These are phyloP conservation scores for Cucumis melo DNA, from an alignment of 306 rosid species.

Conservation along the genomic window DNA sequence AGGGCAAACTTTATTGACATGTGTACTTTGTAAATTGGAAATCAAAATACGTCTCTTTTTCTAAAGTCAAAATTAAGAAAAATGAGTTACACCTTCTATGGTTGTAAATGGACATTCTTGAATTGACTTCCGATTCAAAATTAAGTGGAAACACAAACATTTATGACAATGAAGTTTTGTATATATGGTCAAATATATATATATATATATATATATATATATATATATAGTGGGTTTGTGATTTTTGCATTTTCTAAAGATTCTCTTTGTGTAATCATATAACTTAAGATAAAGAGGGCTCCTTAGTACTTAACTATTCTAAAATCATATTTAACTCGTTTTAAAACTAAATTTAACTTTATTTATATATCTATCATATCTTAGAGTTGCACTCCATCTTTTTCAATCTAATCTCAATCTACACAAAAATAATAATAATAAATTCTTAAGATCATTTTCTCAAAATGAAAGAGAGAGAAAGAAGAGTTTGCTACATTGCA, in stretches of 20 bases:
- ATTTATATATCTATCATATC: too few relatives aligned
- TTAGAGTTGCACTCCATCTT: too few relatives aligned
- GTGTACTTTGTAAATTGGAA: background rate
- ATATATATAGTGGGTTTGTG: background rate
- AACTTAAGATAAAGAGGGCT: background rate
- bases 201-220: too few relatives aligned
- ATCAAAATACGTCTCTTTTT: constrained; percentile 3
- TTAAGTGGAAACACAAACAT: background rate
- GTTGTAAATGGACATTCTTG: background rate
- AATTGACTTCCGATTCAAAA: background rate
- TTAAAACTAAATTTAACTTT: background rate
- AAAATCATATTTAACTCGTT: background rate
- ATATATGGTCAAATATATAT: background rate
- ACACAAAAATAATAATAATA: too few relatives aligned
- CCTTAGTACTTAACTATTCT: background rate
- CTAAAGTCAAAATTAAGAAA: background rate
- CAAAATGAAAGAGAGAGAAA: too few relatives aligned
- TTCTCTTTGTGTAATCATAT: background rate
- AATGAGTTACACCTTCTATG: background rate
- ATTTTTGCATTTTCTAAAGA: background rate
- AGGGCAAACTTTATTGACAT: background rate
- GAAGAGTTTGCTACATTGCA: too few relatives aligned
- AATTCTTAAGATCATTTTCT: too few relatives aligned
- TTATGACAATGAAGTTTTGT: background rate
- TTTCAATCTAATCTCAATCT: too few relatives aligned